Evolutionary conservation across 2,329 filamentous ascomycete genomes (phyloP).

Genomic region (Verticillium zaregamsianum): DNA sequence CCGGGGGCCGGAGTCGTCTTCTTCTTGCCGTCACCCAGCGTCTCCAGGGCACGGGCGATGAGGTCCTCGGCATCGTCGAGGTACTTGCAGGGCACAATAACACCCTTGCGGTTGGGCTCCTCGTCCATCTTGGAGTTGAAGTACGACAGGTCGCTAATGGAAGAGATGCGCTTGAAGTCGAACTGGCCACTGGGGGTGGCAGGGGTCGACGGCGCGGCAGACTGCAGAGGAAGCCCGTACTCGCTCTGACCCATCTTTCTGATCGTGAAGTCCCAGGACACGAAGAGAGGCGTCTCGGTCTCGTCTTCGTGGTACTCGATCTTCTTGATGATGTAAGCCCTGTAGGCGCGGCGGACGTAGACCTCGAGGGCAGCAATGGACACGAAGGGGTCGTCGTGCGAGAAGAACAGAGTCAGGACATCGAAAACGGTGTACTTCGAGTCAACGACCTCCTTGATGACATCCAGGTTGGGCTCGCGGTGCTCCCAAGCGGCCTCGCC

Average conservation of each 20-base stretch:
- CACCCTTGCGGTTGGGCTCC: slow-evolving; percentile 84
- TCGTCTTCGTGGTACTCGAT: slow-evolving; percentile 86
- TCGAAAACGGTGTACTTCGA: slow-evolving; percentile 99
- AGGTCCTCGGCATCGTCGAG: slow-evolving; percentile 91
- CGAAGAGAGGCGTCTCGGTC: slow-evolving; percentile 60
- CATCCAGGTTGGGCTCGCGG: slow-evolving; percentile 80
- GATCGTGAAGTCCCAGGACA: slow-evolving; percentile 95
- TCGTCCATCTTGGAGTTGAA: slow-evolving; percentile 66
- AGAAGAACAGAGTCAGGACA: slow-evolving; percentile 92
- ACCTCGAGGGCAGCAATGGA: slow-evolving; percentile 91
- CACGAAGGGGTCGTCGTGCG: slow-evolving; percentile 90
- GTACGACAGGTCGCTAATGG: slow-evolving; percentile 96
- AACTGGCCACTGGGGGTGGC: slow-evolving; percentile 61
- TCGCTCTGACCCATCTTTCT: slow-evolving; percentile 91
- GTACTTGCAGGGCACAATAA: slow-evolving; percentile 89
- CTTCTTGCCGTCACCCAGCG: slow-evolving; percentile 58
- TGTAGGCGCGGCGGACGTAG: slow-evolving; percentile 93
- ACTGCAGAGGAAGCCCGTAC: slow-evolving; percentile 76
- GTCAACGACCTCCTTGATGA: slow-evolving; percentile 97
- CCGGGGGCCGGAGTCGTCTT: slow-evolving; percentile 41
- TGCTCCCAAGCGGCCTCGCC: slow-evolving; percentile 97
- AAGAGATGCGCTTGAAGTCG: slow-evolving; percentile 78
- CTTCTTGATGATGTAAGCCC: slow-evolving; percentile 86
- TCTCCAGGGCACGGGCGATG: slow-evolving; percentile 77
- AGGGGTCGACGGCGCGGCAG: slow-evolving; percentile 80